Evolutionary conservation across 495 filamentous ascomycete species (phyloP).

Genomic region (Aspergillus panamensis): DNA sequence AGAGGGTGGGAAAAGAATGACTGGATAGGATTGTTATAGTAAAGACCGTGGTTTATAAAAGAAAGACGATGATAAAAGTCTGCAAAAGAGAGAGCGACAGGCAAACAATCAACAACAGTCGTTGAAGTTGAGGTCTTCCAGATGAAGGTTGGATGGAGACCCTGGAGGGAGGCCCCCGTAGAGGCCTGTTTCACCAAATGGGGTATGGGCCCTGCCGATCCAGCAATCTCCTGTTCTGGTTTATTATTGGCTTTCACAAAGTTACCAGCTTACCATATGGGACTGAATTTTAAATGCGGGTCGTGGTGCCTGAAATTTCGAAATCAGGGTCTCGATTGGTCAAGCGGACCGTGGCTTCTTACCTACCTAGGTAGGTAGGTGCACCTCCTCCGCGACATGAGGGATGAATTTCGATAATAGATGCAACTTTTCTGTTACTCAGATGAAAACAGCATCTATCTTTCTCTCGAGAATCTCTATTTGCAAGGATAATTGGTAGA

Average conservation of each 20-base stretch:
- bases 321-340: background rate
- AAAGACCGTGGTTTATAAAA: constrained; percentile 19
- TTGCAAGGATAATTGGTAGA: no score
- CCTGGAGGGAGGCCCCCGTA: background rate
- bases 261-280: background rate
- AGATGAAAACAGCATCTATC: no score
- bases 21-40: constrained; percentile 6
- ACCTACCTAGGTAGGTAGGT: no score
- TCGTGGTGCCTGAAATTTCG: background rate
- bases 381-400: no score
- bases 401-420: no score
- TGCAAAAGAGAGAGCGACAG: constrained; percentile 22
- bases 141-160: constrained; percentile 3
- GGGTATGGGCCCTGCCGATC: constrained; percentile 21
- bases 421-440: no score
- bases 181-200: constrained; percentile 19
- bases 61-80: constrained; percentile 27
- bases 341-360: no score
- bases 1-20: constrained; percentile 29
- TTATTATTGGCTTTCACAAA: constrained; percentile 8
- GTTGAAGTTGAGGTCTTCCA: constrained; percentile 13
- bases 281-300: background rate
- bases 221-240: background rate
- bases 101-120: constrained; percentile 1
- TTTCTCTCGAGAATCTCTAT: no score